Percentiles rank a stretch among this genome's conserved stretches.
phyloP scores from a whole-genome alignment of 768 basidiomycete genomes.

The Phylloporus rhodoxanthus region DNA sequence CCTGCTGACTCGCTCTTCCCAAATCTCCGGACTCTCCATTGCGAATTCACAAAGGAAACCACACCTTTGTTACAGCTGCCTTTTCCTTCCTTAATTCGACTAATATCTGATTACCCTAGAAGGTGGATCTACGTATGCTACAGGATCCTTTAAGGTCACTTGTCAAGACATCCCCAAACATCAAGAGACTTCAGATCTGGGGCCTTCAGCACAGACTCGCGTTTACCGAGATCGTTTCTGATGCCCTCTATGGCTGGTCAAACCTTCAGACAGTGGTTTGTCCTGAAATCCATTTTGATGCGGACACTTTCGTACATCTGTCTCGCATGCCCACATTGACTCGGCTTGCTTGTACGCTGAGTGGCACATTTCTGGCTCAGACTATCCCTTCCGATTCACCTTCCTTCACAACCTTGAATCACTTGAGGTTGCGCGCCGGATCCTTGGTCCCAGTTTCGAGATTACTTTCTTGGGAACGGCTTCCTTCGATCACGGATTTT shows the following conservation, averaged over 20 bases:
- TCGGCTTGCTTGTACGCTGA: background rate
- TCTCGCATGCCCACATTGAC: background rate
- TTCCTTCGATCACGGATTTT: background rate
- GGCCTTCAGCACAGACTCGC: background rate
- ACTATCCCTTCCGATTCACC: background rate
- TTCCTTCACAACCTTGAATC: background rate
- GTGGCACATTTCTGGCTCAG: background rate
- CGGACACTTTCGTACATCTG: background rate
- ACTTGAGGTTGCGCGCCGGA: background rate
- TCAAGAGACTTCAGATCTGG: background rate
- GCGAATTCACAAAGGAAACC: background rate
- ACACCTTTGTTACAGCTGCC: background rate
- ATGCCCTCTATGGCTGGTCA: conserved; percentile 3
- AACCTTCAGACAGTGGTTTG: conserved; percentile 1
- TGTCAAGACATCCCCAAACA: background rate
- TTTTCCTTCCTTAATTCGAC: background rate
- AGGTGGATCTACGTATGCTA: background rate
- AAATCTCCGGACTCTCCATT: background rate
- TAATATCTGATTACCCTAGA: background rate
- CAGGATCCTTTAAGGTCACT: background rate
- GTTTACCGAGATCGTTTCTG: background rate
- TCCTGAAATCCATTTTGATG: background rate
- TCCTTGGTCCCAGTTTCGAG: too few relatives aligned
- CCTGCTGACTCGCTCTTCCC: background rate
- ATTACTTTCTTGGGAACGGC: background rate